A percentile compares a stretch with the other conserved stretches of the same genome.
Conservation (phyloP, 495 filamentous ascomycete species). For the Neurospora sp. region DNA sequence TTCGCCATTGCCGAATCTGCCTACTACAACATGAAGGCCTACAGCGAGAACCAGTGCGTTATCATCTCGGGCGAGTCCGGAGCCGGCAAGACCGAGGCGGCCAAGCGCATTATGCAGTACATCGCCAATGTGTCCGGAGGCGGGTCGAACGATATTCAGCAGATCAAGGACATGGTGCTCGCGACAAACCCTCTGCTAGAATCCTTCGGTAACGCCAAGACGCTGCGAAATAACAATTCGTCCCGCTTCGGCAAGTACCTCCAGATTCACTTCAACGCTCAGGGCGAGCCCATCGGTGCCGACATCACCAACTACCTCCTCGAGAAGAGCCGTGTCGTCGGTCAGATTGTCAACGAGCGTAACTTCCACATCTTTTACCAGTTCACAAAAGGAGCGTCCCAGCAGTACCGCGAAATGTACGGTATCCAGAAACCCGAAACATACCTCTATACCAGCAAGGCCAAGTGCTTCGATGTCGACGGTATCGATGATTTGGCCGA, state of each 20-base stretch:
- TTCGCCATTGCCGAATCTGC: conserved; percentile 94
- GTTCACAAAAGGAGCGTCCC: conserved; percentile 87
- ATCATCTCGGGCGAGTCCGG: conserved; percentile 99
- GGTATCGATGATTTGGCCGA: conserved; percentile 89
- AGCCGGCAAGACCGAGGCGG: conserved; percentile 98
- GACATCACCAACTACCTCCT: conserved; percentile 97
- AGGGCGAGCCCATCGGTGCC: conserved; percentile 90
- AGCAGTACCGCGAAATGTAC: conserved; percentile 73
- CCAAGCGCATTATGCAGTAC: conserved; percentile 99
- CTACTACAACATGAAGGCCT: conserved; percentile 99
- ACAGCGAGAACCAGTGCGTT: conserved; percentile 98
- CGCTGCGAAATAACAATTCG: conserved; percentile 96
- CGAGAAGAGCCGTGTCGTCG: conserved; percentile 91
- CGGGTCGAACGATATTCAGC: conserved; percentile 81
- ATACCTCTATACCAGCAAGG: conserved; percentile 89
- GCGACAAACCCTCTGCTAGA: conserved; percentile 96
- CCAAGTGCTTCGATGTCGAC: conserved; percentile 86
- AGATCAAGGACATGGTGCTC: conserved; percentile 97
- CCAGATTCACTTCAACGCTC: conserved; percentile 90
- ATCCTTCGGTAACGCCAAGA: conserved; percentile 98
- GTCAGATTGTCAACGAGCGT: conserved; percentile 89
- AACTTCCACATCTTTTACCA: conserved; percentile 99
- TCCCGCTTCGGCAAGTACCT: conserved; percentile 97
- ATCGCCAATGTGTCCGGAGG: conserved; percentile 94
- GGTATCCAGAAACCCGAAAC: conserved; percentile 86